phyloP scores from a whole-genome alignment of 805 yeast genomes.

The Cyberlindnera maclurae region DNA sequence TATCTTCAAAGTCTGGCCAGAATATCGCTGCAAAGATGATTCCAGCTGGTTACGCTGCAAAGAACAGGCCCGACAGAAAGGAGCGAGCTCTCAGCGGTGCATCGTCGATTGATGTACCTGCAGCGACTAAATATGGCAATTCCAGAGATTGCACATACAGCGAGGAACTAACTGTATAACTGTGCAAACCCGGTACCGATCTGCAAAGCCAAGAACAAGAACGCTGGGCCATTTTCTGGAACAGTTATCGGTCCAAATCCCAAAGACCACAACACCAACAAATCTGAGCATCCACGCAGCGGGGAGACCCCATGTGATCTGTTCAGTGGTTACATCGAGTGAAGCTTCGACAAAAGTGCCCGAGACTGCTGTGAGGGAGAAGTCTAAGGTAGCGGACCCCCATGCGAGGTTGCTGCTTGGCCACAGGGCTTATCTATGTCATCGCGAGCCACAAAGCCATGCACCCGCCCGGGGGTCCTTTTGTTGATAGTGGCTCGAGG shows the following conservation, averaged over 20 bases:
- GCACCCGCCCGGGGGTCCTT: too few relatives aligned
- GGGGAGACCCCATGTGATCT: constrained; percentile 68
- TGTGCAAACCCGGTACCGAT: constrained; percentile 59
- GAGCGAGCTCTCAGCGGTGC: constrained; percentile 57
- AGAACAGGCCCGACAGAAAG: constrained; percentile 52
- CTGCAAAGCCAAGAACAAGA: constrained; percentile 47
- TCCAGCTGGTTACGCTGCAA: constrained; percentile 57
- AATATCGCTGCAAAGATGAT: constrained; percentile 57
- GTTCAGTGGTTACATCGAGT: constrained; percentile 37
- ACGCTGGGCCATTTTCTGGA: constrained; percentile 66
- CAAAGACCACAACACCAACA: constrained; percentile 64
- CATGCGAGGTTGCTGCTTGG: constrained; percentile 58
- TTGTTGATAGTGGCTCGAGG: too few relatives aligned
- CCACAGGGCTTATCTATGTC: too few relatives aligned
- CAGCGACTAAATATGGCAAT: constrained; percentile 44
- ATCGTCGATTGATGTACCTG: constrained; percentile 50
- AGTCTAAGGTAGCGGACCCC: constrained; percentile 71
- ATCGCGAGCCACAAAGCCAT: too few relatives aligned
- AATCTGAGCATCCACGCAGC: constrained; percentile 67
- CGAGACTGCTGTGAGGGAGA: constrained; percentile 55
- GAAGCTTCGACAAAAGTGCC: constrained; percentile 45
- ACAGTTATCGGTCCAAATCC: constrained; percentile 51
- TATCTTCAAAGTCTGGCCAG: constrained; percentile 49
- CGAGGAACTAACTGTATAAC: constrained; percentile 51
- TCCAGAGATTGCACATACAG: constrained; percentile 57